These are phyloP conservation scores for Trichoderma asperelloides DNA, from an alignment of 495 filamentous ascomycete genomes.

Conservation along the genomic window DNA sequence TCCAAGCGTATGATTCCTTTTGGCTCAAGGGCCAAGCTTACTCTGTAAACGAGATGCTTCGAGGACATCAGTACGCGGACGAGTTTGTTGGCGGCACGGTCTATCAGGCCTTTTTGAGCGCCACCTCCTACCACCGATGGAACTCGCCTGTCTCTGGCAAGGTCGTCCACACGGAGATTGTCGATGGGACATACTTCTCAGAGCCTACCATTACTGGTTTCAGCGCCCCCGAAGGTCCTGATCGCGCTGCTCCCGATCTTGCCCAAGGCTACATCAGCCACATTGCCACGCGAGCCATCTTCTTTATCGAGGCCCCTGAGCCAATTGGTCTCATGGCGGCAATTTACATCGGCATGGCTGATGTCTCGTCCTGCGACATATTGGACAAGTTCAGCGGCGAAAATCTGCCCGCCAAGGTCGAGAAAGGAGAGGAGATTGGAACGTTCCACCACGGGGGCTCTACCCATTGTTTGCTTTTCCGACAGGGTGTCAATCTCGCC, in stretches of 20 bases:
- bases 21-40: conserved; percentile 53
- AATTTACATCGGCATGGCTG: conserved; percentile 49
- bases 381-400: conserved; percentile 24
- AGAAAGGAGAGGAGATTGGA: conserved; percentile 51
- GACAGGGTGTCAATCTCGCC: conserved; percentile 12
- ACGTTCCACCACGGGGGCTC: conserved; percentile 56
- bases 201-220: conserved; percentile 42
- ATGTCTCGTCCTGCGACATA: conserved; percentile 49
- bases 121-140: conserved; percentile 51
- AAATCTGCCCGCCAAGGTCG: conserved; percentile 34
- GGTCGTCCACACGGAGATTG: conserved; percentile 34
- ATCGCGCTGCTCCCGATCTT: conserved; percentile 20
- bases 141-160: conserved; percentile 44
- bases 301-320: conserved; percentile 49
- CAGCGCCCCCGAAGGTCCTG: conserved; percentile 18
- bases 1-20: conserved; percentile 34
- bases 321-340: conserved; percentile 47
- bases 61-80: conserved; percentile 19
- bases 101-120: conserved; percentile 49
- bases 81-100: conserved; percentile 45
- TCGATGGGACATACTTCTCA: conserved; percentile 50
- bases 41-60: conserved; percentile 42
- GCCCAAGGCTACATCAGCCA: conserved; percentile 38
- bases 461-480: conserved; percentile 47
- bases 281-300: conserved; percentile 41